Percentiles rank a stretch among this genome's conserved stretches.
phyloP scores from a whole-genome alignment of 495 filamentous ascomycete species.

The Glonium stellatum region DNA sequence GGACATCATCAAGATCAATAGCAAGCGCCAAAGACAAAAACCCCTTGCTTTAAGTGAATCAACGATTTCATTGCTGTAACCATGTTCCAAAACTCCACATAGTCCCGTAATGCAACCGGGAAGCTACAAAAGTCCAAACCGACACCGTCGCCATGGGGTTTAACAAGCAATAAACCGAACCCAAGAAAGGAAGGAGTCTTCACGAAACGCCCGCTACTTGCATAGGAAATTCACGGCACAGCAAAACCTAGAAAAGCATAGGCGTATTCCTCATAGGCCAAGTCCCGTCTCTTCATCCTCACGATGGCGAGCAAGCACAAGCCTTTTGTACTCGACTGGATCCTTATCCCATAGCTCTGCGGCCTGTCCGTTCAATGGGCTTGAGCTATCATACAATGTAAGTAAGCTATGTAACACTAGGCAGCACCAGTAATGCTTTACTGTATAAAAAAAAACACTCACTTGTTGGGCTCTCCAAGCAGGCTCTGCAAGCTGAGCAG shows the following conservation, averaged over 20 bases:
- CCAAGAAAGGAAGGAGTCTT: neutral
- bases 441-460: slow-evolving; percentile 34
- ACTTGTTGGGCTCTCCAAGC: slow-evolving; percentile 98
- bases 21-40: too few relatives aligned
- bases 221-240: neutral
- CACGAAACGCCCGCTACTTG: neutral
- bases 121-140: too few relatives aligned
- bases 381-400: slow-evolving; percentile 52
- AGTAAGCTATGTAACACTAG: too few relatives aligned
- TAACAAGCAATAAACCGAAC: neutral
- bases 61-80: too few relatives aligned
- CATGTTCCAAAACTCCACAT: too few relatives aligned
- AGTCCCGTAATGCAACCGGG: too few relatives aligned
- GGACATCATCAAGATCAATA: too few relatives aligned
- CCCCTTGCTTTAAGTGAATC: too few relatives aligned
- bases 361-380: slow-evolving; percentile 91
- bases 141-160: too few relatives aligned
- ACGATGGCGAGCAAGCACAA: slow-evolving; percentile 57
- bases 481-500: slow-evolving; percentile 90
- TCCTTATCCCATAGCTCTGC: slow-evolving; percentile 94
- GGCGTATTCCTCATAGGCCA: neutral
- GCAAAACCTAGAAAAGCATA: neutral
- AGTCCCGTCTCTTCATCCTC: slow-evolving; percentile 46
- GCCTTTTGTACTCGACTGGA: slow-evolving; percentile 75
- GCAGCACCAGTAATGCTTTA: too few relatives aligned